phyloP scores from a whole-genome alignment of 768 basidiomycete genomes.

The Russula griseocarnosa region DNA sequence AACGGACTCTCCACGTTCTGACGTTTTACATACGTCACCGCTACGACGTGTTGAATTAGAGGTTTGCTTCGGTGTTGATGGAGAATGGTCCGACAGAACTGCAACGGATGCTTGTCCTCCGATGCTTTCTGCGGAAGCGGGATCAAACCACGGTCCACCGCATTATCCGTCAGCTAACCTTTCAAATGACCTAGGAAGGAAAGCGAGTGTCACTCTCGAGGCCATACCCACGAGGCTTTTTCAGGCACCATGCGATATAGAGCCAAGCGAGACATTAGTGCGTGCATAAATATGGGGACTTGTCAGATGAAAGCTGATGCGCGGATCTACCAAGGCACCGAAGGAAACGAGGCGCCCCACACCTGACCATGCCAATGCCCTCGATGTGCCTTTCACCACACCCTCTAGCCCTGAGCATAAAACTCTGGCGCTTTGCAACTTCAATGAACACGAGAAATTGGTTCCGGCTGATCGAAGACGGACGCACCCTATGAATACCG shows the following conservation, averaged over 20 bases:
- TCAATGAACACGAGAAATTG: not conserved
- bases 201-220: not conserved
- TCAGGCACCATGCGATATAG: not conserved
- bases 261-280: conserved; percentile 3
- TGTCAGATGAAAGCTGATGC: not conserved
- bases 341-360: not conserved
- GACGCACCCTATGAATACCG: not conserved
- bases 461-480: not conserved
- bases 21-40: not conserved
- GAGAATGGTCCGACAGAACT: not conserved
- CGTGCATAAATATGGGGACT: not conserved
- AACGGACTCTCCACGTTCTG: not conserved
- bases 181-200: not conserved
- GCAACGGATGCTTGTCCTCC: not conserved
- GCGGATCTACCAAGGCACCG: conserved; percentile 1
- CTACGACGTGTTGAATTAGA: conserved; percentile 1
- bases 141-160: not conserved
- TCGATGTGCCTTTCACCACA: not conserved
- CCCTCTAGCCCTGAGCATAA: not conserved
- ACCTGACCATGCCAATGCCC: not conserved
- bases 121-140: not conserved
- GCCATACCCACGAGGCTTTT: not conserved
- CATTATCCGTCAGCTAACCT: not conserved
- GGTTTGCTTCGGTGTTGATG: not conserved
- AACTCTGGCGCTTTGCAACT: not conserved